Percentiles rank a stretch among this genome's conserved stretches.
These are phyloP conservation scores for Boletus sensibilis DNA, from an alignment of 768 basidiomycete species.

Conservation along the genomic window DNA sequence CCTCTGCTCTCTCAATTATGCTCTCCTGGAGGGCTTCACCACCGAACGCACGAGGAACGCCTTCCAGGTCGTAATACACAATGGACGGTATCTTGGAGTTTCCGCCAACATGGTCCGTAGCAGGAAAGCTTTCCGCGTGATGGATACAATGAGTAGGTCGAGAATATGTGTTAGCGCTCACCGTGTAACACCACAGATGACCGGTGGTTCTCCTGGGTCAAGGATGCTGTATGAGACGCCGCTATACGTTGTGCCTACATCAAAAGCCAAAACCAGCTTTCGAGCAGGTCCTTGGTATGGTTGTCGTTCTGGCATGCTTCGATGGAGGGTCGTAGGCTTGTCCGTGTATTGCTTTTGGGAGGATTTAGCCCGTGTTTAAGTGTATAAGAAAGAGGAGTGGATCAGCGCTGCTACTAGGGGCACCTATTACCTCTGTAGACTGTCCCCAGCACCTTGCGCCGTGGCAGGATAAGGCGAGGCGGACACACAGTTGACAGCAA, in stretches of 20 bases:
- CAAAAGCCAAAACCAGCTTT: constrained; percentile 49
- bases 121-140: constrained; percentile 41
- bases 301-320: constrained; percentile 30
- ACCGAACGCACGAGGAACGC: constrained; percentile 42
- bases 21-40: constrained; percentile 44
- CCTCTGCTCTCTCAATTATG: constrained; percentile 40
- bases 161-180: constrained; percentile 2
- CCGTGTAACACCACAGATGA: constrained; percentile 24
- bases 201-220: constrained; percentile 29
- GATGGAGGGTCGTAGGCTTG: background rate
- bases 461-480: constrained; percentile 18
- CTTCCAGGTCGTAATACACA: constrained; percentile 44
- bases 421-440: background rate
- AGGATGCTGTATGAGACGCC: constrained; percentile 45
- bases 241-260: constrained; percentile 53
- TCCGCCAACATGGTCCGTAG: constrained; percentile 45
- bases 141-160: background rate
- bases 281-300: constrained; percentile 42
- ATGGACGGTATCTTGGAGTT: constrained; percentile 52
- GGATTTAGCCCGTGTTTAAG: background rate
- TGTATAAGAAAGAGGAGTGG: background rate
- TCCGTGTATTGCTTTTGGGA: background rate
- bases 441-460: background rate
- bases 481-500: constrained; percentile 1
- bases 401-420: background rate